Percentiles rank a stretch among this genome's conserved stretches.
Conservation (phyloP, 768 basidiomycete species). For the Melanogaster broomeanus region DNA sequence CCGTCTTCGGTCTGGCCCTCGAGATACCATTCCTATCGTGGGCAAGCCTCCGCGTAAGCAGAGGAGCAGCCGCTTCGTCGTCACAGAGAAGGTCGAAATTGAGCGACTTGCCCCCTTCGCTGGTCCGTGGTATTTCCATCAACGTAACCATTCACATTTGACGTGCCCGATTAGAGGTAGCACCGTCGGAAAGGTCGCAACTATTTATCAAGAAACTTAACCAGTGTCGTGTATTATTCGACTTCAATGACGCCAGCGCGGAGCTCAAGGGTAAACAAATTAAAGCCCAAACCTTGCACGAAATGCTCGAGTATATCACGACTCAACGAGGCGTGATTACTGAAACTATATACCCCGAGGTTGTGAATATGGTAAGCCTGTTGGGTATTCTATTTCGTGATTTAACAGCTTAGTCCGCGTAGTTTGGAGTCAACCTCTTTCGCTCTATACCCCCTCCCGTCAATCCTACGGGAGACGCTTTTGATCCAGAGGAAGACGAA, state of each 20-base stretch:
- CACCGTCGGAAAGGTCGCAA: constrained; percentile 82
- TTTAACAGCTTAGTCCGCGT: constrained; percentile 12
- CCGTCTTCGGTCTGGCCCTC: constrained; percentile 80
- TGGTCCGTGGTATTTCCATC: constrained; percentile 44
- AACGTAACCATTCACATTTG: constrained; percentile 12
- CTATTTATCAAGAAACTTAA: constrained; percentile 94
- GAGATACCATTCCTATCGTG: constrained; percentile 95
- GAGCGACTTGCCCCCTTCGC: constrained; percentile 90
- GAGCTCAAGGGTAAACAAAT: constrained; percentile 98
- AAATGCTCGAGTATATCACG: constrained; percentile 99
- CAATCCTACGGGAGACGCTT: constrained; percentile 97
- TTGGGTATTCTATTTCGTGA: background rate
- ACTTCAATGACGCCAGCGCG: constrained; percentile 96
- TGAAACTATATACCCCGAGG: constrained; percentile 97
- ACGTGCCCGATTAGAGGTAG: constrained; percentile 62
- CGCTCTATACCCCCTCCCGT: constrained; percentile 99
- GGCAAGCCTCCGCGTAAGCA: constrained; percentile 98
- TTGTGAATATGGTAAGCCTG: constrained; percentile 88
- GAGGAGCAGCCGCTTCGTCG: constrained; percentile 93
- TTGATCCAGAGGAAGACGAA: constrained; percentile 99
- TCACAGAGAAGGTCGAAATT: constrained; percentile 95
- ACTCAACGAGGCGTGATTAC: constrained; percentile 95
- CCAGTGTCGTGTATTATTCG: constrained; percentile 96
- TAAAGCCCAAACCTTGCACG: constrained; percentile 96
- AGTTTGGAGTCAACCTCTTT: constrained; percentile 99